Evolutionary conservation across 1,139 yeast species (phyloP).

Genomic region (Yamadazyma triangularis): DNA sequence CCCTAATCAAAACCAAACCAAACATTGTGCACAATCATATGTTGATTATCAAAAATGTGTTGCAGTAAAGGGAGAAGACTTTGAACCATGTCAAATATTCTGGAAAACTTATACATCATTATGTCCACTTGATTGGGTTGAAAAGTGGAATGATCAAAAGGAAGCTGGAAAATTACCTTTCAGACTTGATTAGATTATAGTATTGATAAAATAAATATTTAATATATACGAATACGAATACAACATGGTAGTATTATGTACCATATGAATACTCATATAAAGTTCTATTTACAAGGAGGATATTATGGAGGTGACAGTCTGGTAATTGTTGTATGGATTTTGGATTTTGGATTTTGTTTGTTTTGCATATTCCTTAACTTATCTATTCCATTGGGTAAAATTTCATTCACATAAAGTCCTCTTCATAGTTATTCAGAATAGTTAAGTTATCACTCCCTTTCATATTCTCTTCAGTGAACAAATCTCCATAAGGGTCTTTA

Average conservation of each 20-base stretch:
- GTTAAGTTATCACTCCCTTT: constrained; percentile 48
- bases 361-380: no score
- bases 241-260: no score
- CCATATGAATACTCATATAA: no score
- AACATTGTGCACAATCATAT: constrained; percentile 97
- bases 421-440: constrained; percentile 61
- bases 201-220: no score
- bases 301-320: no score
- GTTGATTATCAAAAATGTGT: constrained; percentile 98
- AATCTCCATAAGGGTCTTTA: constrained; percentile 53
- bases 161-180: constrained; percentile 50
- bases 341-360: no score
- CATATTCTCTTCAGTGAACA: constrained; percentile 47
- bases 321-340: no score
- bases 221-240: no score
- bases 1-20: constrained; percentile 96
- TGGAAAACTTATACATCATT: constrained; percentile 85
- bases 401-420: constrained; percentile 65
- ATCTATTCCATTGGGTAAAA: no score
- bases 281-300: no score
- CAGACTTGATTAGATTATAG: constrained; percentile 22
- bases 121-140: constrained; percentile 92
- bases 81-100: constrained; percentile 95
- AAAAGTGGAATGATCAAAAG: constrained; percentile 96
- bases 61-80: constrained; percentile 95